These are phyloP conservation scores for Boletus subparvulus DNA, from an alignment of 768 basidiomycete genomes.

Conservation along the genomic window DNA sequence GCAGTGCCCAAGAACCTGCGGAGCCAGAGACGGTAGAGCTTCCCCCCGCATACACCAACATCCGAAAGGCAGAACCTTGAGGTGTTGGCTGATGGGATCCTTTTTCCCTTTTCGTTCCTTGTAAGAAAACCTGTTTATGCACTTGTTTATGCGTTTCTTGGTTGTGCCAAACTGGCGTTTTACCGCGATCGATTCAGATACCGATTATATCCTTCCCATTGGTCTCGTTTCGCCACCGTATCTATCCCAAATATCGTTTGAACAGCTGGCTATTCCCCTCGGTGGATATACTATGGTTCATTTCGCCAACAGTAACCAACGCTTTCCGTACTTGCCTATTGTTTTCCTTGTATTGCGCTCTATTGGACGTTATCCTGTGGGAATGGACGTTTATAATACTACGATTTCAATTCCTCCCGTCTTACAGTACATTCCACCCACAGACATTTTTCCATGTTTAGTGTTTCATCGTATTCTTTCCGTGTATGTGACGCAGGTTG, in stretches of 20 bases:
- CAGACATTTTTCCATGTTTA: background rate
- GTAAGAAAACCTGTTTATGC: background rate
- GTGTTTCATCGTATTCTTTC: background rate
- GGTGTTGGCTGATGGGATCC: background rate
- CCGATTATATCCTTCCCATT: constrained; percentile 2
- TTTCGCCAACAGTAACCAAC: background rate
- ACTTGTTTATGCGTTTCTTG: background rate
- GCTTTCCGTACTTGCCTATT: background rate
- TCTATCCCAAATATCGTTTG: background rate
- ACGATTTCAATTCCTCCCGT: background rate
- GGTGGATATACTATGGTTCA: too few species aligned
- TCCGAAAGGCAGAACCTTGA: constrained; percentile 30
- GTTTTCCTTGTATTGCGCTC: background rate
- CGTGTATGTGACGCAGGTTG: background rate
- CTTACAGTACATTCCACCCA: background rate
- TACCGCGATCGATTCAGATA: background rate
- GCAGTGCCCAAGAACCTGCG: constrained; percentile 30
- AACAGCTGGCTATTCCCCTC: background rate
- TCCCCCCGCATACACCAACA: constrained; percentile 78
- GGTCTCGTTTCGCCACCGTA: background rate
- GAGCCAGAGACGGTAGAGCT: constrained; percentile 77
- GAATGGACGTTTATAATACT: constrained; percentile 11
- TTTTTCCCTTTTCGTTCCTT: background rate
- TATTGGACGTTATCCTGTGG: background rate
- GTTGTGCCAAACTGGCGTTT: background rate